A percentile compares a stretch with the other conserved stretches of the same genome.
Conservation (phyloP, 768 basidiomycete species). For the Hortiboletus flavorubellus region DNA sequence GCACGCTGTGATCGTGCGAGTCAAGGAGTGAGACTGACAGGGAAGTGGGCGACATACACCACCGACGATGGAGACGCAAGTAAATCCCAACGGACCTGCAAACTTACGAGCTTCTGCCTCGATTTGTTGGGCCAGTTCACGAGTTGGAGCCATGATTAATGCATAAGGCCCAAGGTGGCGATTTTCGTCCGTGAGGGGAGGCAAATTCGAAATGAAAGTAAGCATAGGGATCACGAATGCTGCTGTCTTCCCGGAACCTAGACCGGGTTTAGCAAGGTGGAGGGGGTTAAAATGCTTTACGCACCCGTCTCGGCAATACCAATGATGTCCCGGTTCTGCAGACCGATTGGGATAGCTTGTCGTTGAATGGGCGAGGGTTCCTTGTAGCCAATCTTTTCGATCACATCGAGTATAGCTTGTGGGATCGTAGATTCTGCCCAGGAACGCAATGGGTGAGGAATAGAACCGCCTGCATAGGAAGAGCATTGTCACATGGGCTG, state of each 20-base stretch:
- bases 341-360: slow-evolving; percentile 98
- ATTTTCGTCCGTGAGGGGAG: slow-evolving; percentile 87
- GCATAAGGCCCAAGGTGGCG: slow-evolving; percentile 93
- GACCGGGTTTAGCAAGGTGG: background rate
- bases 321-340: slow-evolving; percentile 95
- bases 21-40: slow-evolving; percentile 10
- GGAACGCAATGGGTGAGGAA: slow-evolving; percentile 89
- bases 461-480: slow-evolving; percentile 67
- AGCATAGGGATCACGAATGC: slow-evolving; percentile 99
- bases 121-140: slow-evolving; percentile 97
- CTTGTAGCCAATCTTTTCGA: slow-evolving; percentile 92
- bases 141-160: slow-evolving; percentile 93
- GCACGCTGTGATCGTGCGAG: slow-evolving; percentile 51
- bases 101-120: slow-evolving; percentile 92
- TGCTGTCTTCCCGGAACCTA: slow-evolving; percentile 98
- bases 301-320: slow-evolving; percentile 97
- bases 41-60: slow-evolving; percentile 50
- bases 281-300: slow-evolving; percentile 16
- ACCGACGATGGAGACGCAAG: slow-evolving; percentile 97
- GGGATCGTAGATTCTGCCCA: slow-evolving; percentile 92
- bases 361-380: slow-evolving; percentile 97
- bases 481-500: background rate
- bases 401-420: slow-evolving; percentile 69
- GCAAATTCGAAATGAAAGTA: slow-evolving; percentile 84
- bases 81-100: slow-evolving; percentile 84